Base-by-base conservation (phyloP, 768 basidiomycete genomes). In the Filobasidium floriforme region DNA sequence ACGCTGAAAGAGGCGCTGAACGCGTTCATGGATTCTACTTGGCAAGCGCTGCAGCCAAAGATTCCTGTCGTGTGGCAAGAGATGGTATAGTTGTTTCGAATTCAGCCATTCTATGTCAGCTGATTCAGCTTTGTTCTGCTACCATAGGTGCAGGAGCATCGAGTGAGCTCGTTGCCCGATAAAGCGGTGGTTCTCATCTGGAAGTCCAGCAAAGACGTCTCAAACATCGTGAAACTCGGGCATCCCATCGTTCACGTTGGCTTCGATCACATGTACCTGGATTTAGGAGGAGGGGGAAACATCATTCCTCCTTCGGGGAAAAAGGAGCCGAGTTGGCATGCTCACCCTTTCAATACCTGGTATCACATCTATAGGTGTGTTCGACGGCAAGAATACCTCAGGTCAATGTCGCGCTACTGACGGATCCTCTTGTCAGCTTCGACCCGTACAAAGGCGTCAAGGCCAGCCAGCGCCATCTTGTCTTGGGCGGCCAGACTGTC, bases 11-110 rank as follows among this genome's bases (percentile, higher is more conserved):
- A 88, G 63, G 89, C 89, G 0, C 77, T 92, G 44, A 81, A 84
- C 69, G 70, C 73, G 1, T 92, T 91, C 71, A 85, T 84, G 0
- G 75, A 83, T 62, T 81, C 80, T 0, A 85, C 85, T 1, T 89
- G 90, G 73, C 75, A 72, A 0, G 83, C 84, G 1, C 77, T 92
- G 57, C 79, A 76, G 9, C 86, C 86, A 0, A 92, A 91, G 79
- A 87, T 84, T 0, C 86, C 89, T 1, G 85, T 90, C 40, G 89
- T 92, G 7, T 91, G 89, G 88, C 86, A 92, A 82, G 88, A 89
- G 73, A 86, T 88, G 85, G 85, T 85, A 29, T 19, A 46, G 19
- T n/a, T 7, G 70, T 59, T 55, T 54, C 18, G 24, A 57, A 37
- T 41, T 60, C 10, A 1, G 28, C n/a, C 41, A 60, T 6, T 60